Evolutionary conservation across 2,329 filamentous ascomycete species (phyloP).

Genomic region (Aureobasidium melanogenum): DNA sequence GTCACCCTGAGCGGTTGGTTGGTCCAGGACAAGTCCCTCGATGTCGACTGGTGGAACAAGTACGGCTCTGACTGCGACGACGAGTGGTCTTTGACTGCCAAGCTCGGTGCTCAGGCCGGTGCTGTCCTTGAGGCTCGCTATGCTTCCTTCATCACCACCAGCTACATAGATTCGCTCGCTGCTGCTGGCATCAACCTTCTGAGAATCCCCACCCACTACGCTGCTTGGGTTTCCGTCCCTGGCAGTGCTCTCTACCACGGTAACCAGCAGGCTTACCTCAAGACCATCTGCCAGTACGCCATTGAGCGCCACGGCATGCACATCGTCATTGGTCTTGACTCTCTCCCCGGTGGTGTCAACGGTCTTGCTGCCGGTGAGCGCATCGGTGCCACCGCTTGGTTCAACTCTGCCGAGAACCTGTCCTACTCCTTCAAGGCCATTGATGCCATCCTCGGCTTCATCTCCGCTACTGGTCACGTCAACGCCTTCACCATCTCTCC

Average conservation of each 20-base stretch:
- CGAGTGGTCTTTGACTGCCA: constrained; percentile 28
- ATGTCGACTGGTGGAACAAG: constrained; percentile 7
- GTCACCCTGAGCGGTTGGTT: constrained; percentile 28
- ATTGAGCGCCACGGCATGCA: constrained; percentile 29
- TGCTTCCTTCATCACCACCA: constrained; percentile 19
- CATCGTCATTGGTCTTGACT: constrained; percentile 28
- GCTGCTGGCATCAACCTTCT: constrained; percentile 11
- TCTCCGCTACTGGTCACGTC: constrained; percentile 7
- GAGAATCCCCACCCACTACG: constrained; percentile 13
- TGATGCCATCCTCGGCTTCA: constrained; percentile 13
- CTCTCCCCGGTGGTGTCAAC: constrained; percentile 27
- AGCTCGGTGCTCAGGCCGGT: constrained; percentile 23
- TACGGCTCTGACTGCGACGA: constrained; percentile 18
- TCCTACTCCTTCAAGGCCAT: constrained; percentile 21
- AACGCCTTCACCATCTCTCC: constrained; percentile 12
- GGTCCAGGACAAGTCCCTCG: constrained; percentile 20
- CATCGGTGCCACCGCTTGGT: constrained; percentile 20
- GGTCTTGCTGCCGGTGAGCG: constrained; percentile 19
- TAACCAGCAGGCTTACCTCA: constrained; percentile 12
- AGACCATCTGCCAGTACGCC: constrained; percentile 22
- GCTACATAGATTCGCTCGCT: constrained; percentile 12
- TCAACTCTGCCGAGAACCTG: constrained; percentile 23
- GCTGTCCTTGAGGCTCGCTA: constrained; percentile 25
- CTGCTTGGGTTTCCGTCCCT: constrained; percentile 13
- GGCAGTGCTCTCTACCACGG: constrained; percentile 12